Base-by-base conservation (phyloP, 208 protist species). In the Blastocrithidia nonstop region DNA sequence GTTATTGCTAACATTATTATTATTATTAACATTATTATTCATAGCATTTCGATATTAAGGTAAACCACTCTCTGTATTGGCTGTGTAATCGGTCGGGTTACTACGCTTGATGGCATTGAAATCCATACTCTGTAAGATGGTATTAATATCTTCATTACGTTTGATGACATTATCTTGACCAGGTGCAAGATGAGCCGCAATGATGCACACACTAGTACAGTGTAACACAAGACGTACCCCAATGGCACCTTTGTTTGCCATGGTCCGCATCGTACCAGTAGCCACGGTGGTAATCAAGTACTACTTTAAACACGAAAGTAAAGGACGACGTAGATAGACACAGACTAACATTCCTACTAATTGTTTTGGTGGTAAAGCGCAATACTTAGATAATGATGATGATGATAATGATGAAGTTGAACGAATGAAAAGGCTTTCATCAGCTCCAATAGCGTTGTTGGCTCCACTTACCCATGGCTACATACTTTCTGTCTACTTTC, bases 201-300 rank as follows among this genome's bases (percentile, higher is more conserved):
- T 71, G 44, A 95, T 70, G 57, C 88, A 95, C 13, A 96, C 38
- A 8, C 50, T 66, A 11, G 74, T 88, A 21, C 65, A 54, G 54
- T 88, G 71, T 2, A 95, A 15, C 8, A 71, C 56, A 8, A 97
- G 51, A 54, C 76, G 63, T 1, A 93, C 19, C 8, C 71, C 88
- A 6, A 96, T 72, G 8, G 69, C 89, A 9, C 93, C 93, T 44
- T 97, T 97, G 59, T 97, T 97, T 9, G 79, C 87, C 57, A 94
- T 66, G 20, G 57, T 82, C 37, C 45, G 79, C 25, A 94, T 44
- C n/a, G 81, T 71, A 11, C 86, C 86, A n/a, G 79, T 89, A 25
- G 78, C 74, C 23, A 84, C 71, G 7, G 73, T 83, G 20, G 57
- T 57, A 22, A 86, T 59, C 25, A 40, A 48, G 51, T 71, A 71